phyloP scores from a whole-genome alignment of 805 yeast species.

The Ogataea zsoltii region DNA sequence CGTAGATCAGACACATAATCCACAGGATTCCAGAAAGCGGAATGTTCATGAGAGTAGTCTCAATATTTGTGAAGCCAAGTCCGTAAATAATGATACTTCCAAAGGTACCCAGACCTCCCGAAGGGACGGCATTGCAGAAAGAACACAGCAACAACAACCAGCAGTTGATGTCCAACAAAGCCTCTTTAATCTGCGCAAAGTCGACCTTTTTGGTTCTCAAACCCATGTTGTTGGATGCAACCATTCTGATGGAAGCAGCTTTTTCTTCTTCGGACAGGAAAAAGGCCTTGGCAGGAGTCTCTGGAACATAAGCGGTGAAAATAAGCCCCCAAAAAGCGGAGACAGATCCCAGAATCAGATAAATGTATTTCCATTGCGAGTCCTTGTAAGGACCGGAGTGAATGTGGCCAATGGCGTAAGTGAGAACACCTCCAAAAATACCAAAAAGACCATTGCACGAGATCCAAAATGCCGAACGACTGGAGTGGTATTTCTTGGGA shows the following conservation, averaged over 20 bases:
- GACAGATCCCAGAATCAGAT: conserved; percentile 43
- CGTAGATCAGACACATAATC: conserved; percentile 13
- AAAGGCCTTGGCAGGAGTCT: conserved; percentile 44
- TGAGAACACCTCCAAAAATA: conserved; percentile 32
- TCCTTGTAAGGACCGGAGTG: conserved; percentile 37
- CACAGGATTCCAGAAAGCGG: conserved; percentile 35
- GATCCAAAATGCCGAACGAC: conserved; percentile 37
- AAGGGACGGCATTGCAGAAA: conserved; percentile 47
- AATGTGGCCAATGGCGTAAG: conserved; percentile 32
- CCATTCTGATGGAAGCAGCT: conserved; percentile 22
- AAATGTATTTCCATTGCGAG: conserved; percentile 44
- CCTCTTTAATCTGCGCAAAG: conserved; percentile 42
- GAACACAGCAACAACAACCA: conserved; percentile 32
- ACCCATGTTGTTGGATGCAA: conserved; percentile 44
- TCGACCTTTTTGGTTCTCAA: conserved; percentile 40
- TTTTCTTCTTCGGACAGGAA: conserved; percentile 44
- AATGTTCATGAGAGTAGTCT: conserved; percentile 35
- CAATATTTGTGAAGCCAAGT: conserved; percentile 25
- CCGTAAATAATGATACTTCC: conserved; percentile 44
- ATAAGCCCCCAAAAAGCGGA: conserved; percentile 37
- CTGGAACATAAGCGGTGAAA: conserved; percentile 35
- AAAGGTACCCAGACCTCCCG: conserved; percentile 54
- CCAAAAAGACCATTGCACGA: conserved; percentile 32
- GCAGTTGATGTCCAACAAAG: conserved; percentile 38
- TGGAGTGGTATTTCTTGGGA: conserved; percentile 25